Percentiles rank a stretch among this genome's conserved stretches.
phyloP scores from a whole-genome alignment of 768 basidiomycete species.

The Melanogaster broomeanus region DNA sequence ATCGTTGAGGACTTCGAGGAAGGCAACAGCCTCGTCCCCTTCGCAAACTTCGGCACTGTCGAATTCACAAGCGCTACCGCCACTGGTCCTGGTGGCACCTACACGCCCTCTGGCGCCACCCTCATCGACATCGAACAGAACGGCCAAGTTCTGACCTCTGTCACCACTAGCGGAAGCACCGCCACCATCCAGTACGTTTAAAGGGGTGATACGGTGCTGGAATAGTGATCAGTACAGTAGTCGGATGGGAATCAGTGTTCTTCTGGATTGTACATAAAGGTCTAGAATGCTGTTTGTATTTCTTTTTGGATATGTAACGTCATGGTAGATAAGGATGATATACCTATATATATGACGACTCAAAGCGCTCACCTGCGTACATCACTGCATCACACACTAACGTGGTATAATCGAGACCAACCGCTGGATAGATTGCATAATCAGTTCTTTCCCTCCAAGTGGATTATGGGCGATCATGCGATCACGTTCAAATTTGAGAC shows the following conservation, averaged over 20 bases:
- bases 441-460: no score
- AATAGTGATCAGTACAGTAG: not conserved
- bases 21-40: not conserved
- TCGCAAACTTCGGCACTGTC: conserved; percentile 23
- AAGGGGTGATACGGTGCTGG: not conserved
- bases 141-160: conserved; percentile 8
- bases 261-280: not conserved
- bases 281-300: no score
- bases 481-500: no score
- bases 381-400: no score
- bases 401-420: no score
- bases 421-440: no score
- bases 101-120: conserved; percentile 8
- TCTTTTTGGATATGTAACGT: no score
- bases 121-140: conserved; percentile 15
- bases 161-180: not conserved
- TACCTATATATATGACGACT: no score
- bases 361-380: no score
- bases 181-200: conserved; percentile 9
- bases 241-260: not conserved
- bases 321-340: no score
- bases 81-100: conserved; percentile 4
- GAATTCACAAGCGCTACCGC: conserved; percentile 14
- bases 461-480: no score
- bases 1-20: conserved; percentile 23